Base-by-base conservation (phyloP, 768 basidiomycete genomes). In the Termitomyces titanicus region DNA sequence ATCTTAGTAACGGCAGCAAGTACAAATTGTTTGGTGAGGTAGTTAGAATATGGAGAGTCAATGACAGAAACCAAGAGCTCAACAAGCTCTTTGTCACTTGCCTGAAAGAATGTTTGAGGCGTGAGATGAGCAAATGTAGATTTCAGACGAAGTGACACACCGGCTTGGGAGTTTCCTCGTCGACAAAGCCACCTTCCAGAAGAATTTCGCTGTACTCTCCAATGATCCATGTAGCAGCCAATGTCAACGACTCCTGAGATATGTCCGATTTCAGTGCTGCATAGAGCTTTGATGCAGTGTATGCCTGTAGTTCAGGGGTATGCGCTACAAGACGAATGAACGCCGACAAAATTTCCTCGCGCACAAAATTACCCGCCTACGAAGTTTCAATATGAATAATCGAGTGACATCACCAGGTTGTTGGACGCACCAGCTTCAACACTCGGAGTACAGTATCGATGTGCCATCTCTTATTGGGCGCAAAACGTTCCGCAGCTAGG, bases 401-500 rank as follows among this genome's bases (percentile, higher is more conserved):
- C 20, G 18, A 51, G 15, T 13, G 34, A 40, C 24, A 20, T 43
- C 17, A 7, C 54, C 20, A 38, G 38, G 22, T 17, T 18, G 20
- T 17, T 34, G 37, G 39, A 77, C 88, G 54, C 56, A 96, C 95
- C 65, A 98, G 73, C 69, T 94, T 95, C 58, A 99, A 71, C 2
- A 94, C 92, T 27, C 97, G 83, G 46, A 99, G 72, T 4, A 98
- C 92, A 0, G 97, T 98, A 69, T 98, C 97, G 50, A 99, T 99
- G 68, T 99, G 97, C 96, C 96, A 99, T 60, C 97, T 81, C 72
- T 95, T 95, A 70, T 96, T 98, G 0, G 97, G 97, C 0, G 96
- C 96, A 66, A 92, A 98, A 43, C 94, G 79, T 71, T 99, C 97
- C 0, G 97, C 97, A 2, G 94, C 96, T 24, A 98, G 76, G 51